Conservation (phyloP, 2,329 filamentous ascomycete species). For the Aspergillus fijiensis region DNA sequence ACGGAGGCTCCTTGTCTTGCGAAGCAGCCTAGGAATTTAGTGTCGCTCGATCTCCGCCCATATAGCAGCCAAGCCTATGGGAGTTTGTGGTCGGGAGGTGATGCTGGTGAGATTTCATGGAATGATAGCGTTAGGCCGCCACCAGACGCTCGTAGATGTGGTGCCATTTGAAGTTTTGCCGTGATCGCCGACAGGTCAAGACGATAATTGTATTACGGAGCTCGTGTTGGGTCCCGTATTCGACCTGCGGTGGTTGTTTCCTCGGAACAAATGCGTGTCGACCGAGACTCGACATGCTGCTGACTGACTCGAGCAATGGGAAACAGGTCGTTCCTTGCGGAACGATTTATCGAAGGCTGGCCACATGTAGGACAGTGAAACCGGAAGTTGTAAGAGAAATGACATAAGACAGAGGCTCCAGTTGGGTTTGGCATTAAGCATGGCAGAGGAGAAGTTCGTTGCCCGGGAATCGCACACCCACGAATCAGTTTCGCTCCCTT, state of each 20-base stretch:
- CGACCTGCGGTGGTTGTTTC: background rate
- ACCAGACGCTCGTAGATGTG: background rate
- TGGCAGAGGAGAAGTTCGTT: slow-evolving; percentile 1
- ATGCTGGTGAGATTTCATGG: background rate
- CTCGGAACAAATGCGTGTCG: background rate
- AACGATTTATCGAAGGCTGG: background rate
- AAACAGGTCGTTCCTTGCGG: background rate
- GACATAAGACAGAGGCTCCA: background rate
- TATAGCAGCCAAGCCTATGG: background rate
- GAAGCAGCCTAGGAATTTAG: background rate
- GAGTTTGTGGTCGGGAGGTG: background rate
- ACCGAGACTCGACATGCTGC: background rate
- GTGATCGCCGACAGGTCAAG: background rate
- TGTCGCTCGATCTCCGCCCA: background rate
- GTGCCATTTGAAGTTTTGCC: background rate
- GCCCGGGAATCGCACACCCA: background rate
- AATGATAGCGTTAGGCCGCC: background rate
- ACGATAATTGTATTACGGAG: background rate
- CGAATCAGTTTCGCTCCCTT: slow-evolving; percentile 2
- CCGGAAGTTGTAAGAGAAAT: background rate
- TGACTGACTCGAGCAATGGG: background rate
- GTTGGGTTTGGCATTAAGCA: background rate
- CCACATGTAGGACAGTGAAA: slow-evolving; percentile 2
- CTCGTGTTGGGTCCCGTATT: background rate
- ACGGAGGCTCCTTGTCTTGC: background rate